phyloP scores from a whole-genome alignment of 2,329 filamentous ascomycete genomes.

The Botrytis fragariae region DNA sequence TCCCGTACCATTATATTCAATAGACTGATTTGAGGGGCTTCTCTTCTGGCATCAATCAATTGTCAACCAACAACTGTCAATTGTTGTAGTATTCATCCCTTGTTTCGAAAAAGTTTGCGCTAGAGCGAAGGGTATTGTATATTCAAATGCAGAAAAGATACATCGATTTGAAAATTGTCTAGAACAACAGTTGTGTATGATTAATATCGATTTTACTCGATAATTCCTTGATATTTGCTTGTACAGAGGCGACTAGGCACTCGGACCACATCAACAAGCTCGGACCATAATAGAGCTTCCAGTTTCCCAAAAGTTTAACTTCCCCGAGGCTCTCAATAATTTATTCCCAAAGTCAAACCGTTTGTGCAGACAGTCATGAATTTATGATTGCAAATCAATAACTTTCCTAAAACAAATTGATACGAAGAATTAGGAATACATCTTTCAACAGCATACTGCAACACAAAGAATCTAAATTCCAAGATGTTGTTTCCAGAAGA shows the following conservation, averaged over 20 bases:
- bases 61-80: background rate
- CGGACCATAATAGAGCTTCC: constrained; percentile 11
- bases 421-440: background rate
- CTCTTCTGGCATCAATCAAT: background rate
- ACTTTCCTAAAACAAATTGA: background rate
- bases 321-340: background rate
- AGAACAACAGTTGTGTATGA: background rate
- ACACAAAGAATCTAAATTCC: background rate
- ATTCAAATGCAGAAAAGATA: background rate
- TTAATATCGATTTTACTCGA: background rate
- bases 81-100: background rate
- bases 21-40: background rate
- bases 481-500: constrained; percentile 62
- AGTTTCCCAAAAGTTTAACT: constrained; percentile 6
- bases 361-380: constrained; percentile 6
- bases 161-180: background rate
- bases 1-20: background rate
- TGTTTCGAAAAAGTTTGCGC: rapidly evolving
- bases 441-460: background rate
- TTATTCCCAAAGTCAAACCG: background rate
- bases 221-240: background rate
- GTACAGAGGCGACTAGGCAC: background rate
- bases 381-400: background rate
- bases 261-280: background rate
- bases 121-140: background rate